phyloP scores from a whole-genome alignment of 208 protist species.

The Tritrichomonas musculus region DNA sequence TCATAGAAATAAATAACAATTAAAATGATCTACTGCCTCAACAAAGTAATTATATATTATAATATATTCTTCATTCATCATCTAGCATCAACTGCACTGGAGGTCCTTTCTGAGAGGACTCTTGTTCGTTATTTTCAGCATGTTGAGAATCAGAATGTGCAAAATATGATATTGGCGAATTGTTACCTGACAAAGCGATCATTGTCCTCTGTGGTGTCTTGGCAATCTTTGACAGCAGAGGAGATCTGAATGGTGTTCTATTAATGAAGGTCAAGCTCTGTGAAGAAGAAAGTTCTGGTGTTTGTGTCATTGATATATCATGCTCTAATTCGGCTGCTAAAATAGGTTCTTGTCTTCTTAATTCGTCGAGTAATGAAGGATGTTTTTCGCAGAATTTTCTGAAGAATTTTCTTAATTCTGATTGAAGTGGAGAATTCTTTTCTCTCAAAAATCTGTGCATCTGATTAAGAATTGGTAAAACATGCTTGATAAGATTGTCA shows the following conservation, averaged over 20 bases:
- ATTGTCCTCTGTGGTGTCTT: background rate
- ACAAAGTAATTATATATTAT: too few species aligned
- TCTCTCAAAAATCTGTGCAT: background rate
- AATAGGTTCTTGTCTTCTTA: background rate
- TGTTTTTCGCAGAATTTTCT: slow-evolving; percentile 6
- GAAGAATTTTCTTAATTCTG: background rate
- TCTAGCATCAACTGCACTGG: background rate
- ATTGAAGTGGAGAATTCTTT: background rate
- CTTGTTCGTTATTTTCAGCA: background rate
- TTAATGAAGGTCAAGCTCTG: background rate
- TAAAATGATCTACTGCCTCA: too few species aligned
- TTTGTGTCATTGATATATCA: background rate
- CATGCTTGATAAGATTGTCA: background rate
- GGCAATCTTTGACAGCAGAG: background rate
- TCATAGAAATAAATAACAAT: too few species aligned
- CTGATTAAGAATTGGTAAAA: background rate
- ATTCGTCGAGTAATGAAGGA: background rate
- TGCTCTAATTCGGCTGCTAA: background rate
- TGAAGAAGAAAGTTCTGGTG: background rate
- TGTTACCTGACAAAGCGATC: background rate
- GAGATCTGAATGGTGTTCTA: background rate
- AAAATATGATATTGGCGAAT: background rate
- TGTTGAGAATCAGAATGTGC: background rate
- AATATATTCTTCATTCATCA: background rate
- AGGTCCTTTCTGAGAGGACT: background rate